phyloP scores from a whole-genome alignment of 179 eudicot species.

The Silene coronaria region DNA sequence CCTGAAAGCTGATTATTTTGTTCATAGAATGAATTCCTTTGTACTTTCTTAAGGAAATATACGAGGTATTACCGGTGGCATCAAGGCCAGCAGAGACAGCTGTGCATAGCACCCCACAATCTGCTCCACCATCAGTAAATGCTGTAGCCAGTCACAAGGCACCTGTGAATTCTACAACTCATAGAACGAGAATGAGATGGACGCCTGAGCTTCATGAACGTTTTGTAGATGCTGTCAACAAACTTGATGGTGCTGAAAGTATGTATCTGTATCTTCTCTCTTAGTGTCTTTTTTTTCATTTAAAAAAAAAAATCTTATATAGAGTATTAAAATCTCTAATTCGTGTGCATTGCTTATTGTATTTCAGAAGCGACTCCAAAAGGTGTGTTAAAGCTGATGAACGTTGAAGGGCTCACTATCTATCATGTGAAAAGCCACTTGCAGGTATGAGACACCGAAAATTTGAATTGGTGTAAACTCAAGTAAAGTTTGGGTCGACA shows the following conservation, averaged over 20 bases:
- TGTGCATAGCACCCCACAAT: slow-evolving; percentile 10
- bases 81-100: slow-evolving; percentile 18
- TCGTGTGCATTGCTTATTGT: slow-evolving; percentile 13
- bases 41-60: slow-evolving; percentile 30
- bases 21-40: background rate
- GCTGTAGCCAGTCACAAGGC: slow-evolving; percentile 19
- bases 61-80: slow-evolving; percentile 29
- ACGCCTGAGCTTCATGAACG: slow-evolving; percentile 53
- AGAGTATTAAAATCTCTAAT: background rate
- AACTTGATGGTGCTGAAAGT: slow-evolving; percentile 53
- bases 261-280: slow-evolving; percentile 4
- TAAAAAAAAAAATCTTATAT: background rate
- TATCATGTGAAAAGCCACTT: slow-evolving; percentile 60
- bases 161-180: slow-evolving; percentile 18
- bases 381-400: slow-evolving; percentile 47
- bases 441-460: slow-evolving; percentile 28
- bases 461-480: background rate
- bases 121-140: slow-evolving; percentile 16
- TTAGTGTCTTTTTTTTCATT: too few relatives aligned
- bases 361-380: slow-evolving; percentile 50
- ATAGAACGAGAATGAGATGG: slow-evolving; percentile 55
- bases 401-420: slow-evolving; percentile 48
- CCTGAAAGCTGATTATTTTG: background rate
- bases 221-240: slow-evolving; percentile 42
- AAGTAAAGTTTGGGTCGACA: background rate